Evolutionary conservation across 1,284 basidiomycete species (phyloP), one percentile per base, ranked within the genome.

Genomic region (Vanrija pseudolonga): DNA sequence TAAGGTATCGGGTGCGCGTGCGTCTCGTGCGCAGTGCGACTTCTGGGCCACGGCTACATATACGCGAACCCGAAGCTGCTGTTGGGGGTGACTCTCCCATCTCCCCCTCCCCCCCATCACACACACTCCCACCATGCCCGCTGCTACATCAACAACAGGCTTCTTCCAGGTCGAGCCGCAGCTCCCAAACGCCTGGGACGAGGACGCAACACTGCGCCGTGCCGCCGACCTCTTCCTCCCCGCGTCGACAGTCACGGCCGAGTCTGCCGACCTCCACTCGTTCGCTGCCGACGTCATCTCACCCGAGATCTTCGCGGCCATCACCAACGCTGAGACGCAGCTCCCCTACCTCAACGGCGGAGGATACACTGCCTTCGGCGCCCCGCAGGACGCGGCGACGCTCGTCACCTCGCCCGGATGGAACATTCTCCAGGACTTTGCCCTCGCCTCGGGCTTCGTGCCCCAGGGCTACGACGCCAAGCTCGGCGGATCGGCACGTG

Each of bases 391-490:
- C 40, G 17, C 45, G 9, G 47, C 49, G 44, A 18, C 53, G 8
- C 56, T 61, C 26, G 56, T 57, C 19, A 57, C 55, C 7, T 36
- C 40, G 6, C 5, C 48, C 8, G 59, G 59, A 12, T 61, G 59
- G 59, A 53, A 53, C 48, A n/a, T 43, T 23, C 50, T 61, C 38
- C 55, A 61, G 45, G 50, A 46, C 14, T 39, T 57, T 17, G 56
- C 50, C 17, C 42, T 55, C 12, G 32, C 50, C 7, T 44, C 52
- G 22, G 58, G 58, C 41, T 52, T 61, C 20, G 59, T 61, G 22
- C 43, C 59, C n/a, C 37, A 28, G 17, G 56, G 53, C 2, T 53
- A 57, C 28, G 50, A 55, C 19, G 20, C 43, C 6, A 19, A 26
- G 2, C 53, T 52, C 15, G 43, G 47, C 18, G 50, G 38, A 6